Evolutionary conservation across 2,329 filamentous ascomycete species (phyloP).

Genomic region (Ophiostoma piceae): DNA sequence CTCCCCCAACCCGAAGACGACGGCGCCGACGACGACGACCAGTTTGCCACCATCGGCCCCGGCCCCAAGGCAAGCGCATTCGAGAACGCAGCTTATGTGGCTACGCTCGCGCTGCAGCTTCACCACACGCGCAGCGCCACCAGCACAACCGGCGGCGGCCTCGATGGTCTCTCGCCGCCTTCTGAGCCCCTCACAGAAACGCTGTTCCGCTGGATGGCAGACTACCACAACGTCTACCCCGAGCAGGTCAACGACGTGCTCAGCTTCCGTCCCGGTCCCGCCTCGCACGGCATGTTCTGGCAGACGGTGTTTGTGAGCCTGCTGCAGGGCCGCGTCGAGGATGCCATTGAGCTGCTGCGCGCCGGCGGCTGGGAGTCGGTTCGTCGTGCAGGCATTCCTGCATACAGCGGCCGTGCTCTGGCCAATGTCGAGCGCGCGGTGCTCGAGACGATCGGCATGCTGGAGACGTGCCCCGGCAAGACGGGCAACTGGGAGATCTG

Average conservation of each 20-base stretch:
- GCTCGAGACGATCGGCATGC: constrained; percentile 60
- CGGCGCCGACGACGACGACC: constrained; percentile 43
- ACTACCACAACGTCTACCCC: constrained; percentile 66
- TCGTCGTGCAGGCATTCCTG: constrained; percentile 58
- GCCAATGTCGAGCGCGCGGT: constrained; percentile 70
- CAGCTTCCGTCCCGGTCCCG: constrained; percentile 63
- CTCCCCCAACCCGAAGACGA: constrained; percentile 29
- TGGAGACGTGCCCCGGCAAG: constrained; percentile 68
- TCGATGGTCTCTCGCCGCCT: constrained; percentile 32
- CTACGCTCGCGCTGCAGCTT: constrained; percentile 69
- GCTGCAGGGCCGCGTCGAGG: constrained; percentile 66
- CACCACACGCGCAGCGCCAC: constrained; percentile 58
- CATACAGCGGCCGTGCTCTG: constrained; percentile 71
- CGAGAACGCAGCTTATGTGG: constrained; percentile 73
- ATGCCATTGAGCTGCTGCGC: constrained; percentile 62
- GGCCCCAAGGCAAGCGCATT: constrained; percentile 57
- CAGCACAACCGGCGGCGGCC: constrained; percentile 32
- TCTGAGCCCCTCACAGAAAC: constrained; percentile 62
- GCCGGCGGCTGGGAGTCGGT: constrained; percentile 75
- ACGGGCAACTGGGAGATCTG: constrained; percentile 75
- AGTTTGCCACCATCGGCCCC: constrained; percentile 59
- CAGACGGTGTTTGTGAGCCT: constrained; percentile 69
- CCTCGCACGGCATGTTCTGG: constrained; percentile 76
- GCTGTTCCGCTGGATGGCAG: constrained; percentile 76
- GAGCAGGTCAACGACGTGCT: constrained; percentile 62